phyloP scores from a whole-genome alignment of 805 yeast species.

The Yarrowia sp. region DNA sequence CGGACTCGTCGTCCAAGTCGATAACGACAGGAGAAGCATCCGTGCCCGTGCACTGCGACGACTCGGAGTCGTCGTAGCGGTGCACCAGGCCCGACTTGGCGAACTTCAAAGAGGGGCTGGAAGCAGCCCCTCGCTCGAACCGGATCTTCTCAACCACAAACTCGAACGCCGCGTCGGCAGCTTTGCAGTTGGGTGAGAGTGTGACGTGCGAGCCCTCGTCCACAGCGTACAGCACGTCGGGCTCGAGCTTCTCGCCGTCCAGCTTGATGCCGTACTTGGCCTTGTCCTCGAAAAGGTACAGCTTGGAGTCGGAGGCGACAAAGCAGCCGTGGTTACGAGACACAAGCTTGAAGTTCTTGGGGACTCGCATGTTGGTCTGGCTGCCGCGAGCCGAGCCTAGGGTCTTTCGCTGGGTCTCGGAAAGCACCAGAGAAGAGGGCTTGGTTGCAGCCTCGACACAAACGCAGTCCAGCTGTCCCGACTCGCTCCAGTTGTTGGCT shows the following conservation, averaged over 20 bases:
- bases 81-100: background rate
- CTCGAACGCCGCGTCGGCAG: background rate
- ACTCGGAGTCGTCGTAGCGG: background rate
- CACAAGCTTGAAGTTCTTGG: background rate
- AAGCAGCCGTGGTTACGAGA: background rate
- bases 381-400: background rate
- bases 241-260: background rate
- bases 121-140: background rate
- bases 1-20: background rate
- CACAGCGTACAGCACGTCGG: background rate
- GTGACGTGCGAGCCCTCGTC: background rate
- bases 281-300: background rate
- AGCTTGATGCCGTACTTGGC: constrained; percentile 12
- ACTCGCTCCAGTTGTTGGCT: background rate
- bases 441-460: background rate
- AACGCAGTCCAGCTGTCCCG: background rate
- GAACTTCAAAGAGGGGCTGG: background rate
- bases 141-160: background rate
- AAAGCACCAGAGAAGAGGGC: background rate
- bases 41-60: background rate
- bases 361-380: background rate
- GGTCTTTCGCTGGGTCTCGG: background rate
- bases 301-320: background rate
- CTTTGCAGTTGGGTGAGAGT: background rate
- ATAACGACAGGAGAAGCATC: background rate